phyloP scores from a whole-genome alignment of 2,329 filamentous ascomycete species.

The Pezicula carpinea region DNA sequence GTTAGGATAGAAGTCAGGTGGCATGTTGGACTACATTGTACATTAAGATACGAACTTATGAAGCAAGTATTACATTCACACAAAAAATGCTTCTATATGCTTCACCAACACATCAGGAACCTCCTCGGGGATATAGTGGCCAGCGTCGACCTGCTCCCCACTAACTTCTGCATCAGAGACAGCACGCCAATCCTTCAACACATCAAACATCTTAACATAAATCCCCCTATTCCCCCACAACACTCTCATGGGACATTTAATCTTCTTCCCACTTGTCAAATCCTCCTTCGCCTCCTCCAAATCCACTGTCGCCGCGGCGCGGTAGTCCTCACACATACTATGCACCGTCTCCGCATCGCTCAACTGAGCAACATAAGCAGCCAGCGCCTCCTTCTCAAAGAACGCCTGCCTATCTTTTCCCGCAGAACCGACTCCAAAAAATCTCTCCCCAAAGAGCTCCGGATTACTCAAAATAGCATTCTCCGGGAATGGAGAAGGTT shows the following conservation, averaged over 20 bases:
- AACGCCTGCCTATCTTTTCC: constrained; percentile 23
- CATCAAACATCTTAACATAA: constrained; percentile 45
- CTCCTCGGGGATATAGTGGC: constrained; percentile 49
- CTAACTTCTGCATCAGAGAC: constrained; percentile 36
- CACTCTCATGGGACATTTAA: constrained; percentile 42
- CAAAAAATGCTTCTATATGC: constrained; percentile 37
- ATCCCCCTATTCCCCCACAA: constrained; percentile 46
- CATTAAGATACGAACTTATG: too few species aligned
- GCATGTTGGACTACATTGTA: too few species aligned
- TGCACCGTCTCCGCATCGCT: constrained; percentile 37
- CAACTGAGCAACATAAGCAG: constrained; percentile 17
- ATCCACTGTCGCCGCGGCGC: constrained; percentile 47
- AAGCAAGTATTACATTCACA: constrained; percentile 10
- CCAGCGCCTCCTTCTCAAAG: constrained; percentile 24
- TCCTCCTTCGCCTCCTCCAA: constrained; percentile 45
- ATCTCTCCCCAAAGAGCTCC: constrained; percentile 36
- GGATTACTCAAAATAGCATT: constrained; percentile 36
- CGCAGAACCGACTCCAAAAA: constrained; percentile 22
- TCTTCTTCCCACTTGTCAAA: constrained; percentile 35
- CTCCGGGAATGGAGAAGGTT: constrained; percentile 46
- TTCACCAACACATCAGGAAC: constrained; percentile 40
- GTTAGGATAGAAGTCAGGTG: too few species aligned
- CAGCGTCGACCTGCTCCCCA: constrained; percentile 40
- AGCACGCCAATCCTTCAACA: constrained; percentile 44
- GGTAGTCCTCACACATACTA: constrained; percentile 52